These are phyloP conservation scores for Rhizoclosmatium globosum DNA, from an alignment of 192 early-diverging fungal genomes.

Conservation along the genomic window DNA sequence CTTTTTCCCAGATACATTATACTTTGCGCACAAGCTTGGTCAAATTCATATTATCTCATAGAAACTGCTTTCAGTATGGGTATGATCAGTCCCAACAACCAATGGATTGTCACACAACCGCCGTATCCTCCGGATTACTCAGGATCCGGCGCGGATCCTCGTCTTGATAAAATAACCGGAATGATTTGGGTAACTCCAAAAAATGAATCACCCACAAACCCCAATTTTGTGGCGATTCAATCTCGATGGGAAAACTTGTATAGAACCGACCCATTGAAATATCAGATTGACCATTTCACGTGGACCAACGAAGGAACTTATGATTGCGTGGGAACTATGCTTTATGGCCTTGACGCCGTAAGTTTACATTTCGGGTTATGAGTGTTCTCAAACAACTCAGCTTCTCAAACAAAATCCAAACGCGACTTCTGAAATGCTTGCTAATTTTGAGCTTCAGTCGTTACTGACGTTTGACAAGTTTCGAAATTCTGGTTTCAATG, in stretches of 20 bases:
- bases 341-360: conserved; percentile 9
- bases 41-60: background rate
- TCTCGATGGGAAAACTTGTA: background rate
- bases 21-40: conserved; percentile 12
- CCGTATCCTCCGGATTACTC: conserved; percentile 11
- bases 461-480: background rate
- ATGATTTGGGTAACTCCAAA: background rate
- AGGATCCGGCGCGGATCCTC: background rate
- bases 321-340: conserved; percentile 5
- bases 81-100: background rate
- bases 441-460: background rate
- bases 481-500: conserved; percentile 4
- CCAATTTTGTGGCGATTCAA: background rate
- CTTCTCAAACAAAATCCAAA: background rate
- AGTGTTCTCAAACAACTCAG: background rate
- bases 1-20: conserved; percentile 4
- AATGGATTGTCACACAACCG: conserved; percentile 10
- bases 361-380: background rate
- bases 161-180: background rate
- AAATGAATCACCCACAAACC: background rate
- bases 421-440: background rate
- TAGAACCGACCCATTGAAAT: background rate
- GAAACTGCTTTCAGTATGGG: background rate
- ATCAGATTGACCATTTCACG: background rate
- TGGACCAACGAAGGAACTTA: conserved; percentile 2